Percentiles rank a stretch among this genome's conserved stretches.
phyloP scores from a whole-genome alignment of 23 red algal genomes.

The Gracilaria domingensis region DNA sequence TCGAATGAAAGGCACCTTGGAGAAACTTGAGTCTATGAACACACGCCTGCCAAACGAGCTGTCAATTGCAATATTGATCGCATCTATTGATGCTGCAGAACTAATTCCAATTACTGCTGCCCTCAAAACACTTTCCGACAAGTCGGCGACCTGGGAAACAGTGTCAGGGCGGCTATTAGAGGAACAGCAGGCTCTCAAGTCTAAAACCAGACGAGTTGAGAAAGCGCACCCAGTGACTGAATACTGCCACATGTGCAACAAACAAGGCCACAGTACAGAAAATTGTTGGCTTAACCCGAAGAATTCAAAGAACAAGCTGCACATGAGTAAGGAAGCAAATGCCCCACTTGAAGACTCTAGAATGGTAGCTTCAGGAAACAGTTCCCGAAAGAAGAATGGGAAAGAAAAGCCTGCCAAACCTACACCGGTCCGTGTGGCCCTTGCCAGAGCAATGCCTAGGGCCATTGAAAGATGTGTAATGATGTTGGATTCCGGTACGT shows the following conservation, averaged over 20 bases:
- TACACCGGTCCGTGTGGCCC: not conserved
- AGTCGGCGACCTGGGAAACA: slow-evolving; percentile 24
- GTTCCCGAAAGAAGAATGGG: not conserved
- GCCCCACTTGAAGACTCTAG: not conserved
- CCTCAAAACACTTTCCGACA: slow-evolving; percentile 14
- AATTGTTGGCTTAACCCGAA: slow-evolving; percentile 37
- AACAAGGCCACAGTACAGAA: not conserved
- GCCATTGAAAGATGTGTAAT: not conserved
- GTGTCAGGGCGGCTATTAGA: slow-evolving; percentile 18
- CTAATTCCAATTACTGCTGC: slow-evolving; percentile 46
- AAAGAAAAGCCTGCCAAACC: not conserved
- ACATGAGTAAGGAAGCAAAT: not conserved
- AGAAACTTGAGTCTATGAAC: slow-evolving; percentile 29
- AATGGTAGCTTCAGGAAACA: not conserved
- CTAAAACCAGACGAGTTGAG: not conserved
- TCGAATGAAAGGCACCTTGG: slow-evolving; percentile 5
- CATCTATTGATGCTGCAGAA: slow-evolving; percentile 27
- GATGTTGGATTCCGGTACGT: slow-evolving; percentile 19
- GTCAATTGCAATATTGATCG: slow-evolving; percentile 21
- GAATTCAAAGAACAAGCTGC: slow-evolving; percentile 40
- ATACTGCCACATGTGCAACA: slow-evolving; percentile 14
- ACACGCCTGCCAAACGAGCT: slow-evolving; percentile 7
- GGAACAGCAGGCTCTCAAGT: slow-evolving; percentile 9
- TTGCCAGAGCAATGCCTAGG: not conserved
- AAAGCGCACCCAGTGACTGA: not conserved